A percentile compares a stretch with the other conserved stretches of the same genome.
These are phyloP conservation scores for Tulasnella calospora DNA, from an alignment of 768 basidiomycete genomes.

Conservation along the genomic window DNA sequence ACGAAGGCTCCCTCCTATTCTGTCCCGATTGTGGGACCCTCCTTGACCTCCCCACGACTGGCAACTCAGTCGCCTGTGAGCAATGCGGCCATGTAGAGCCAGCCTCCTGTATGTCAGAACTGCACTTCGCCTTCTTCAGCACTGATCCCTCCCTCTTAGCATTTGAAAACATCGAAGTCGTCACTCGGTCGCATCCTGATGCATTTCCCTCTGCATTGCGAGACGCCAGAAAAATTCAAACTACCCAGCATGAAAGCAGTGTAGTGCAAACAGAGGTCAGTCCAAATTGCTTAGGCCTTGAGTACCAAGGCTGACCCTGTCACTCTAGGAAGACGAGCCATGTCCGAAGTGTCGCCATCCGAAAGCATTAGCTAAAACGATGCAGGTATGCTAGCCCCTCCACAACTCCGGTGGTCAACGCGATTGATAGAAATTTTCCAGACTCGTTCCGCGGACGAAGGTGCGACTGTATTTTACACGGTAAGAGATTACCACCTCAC, in stretches of 20 bases:
- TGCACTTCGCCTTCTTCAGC: background rate
- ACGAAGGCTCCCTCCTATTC: constrained; percentile 81
- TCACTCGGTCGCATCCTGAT: constrained; percentile 85
- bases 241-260: constrained; percentile 65
- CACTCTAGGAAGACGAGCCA: constrained; percentile 73
- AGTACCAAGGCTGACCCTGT: background rate
- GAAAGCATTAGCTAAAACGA: constrained; percentile 83
- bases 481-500: constrained; percentile 44
- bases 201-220: constrained; percentile 87
- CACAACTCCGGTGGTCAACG: background rate
- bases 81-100: constrained; percentile 86
- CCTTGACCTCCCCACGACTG: constrained; percentile 75
- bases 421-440: constrained; percentile 34
- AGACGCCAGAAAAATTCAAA: constrained; percentile 86
- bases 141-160: constrained; percentile 38
- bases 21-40: constrained; percentile 91
- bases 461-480: constrained; percentile 90
- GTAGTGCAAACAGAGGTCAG: constrained; percentile 62
- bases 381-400: constrained; percentile 42
- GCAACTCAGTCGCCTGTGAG: constrained; percentile 73
- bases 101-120: constrained; percentile 67
- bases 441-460: constrained; percentile 90
- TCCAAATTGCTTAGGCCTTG: constrained; percentile 38
- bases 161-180: constrained; percentile 86
- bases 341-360: constrained; percentile 83